These are phyloP conservation scores for Xylaria sp. DNA, from an alignment of 2,329 filamentous ascomycete genomes.

Conservation along the genomic window DNA sequence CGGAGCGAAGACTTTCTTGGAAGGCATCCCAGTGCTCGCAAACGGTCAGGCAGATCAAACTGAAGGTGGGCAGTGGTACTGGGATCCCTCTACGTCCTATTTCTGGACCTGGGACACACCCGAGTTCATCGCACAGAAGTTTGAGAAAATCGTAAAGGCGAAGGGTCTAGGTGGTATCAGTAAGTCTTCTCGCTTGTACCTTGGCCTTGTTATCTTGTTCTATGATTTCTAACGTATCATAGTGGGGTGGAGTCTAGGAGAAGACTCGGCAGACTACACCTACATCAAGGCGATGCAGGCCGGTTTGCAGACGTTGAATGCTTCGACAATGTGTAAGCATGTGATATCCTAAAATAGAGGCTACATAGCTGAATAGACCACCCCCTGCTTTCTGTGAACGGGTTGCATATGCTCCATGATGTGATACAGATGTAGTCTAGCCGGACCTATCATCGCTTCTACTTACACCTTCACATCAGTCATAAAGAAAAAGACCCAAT, in stretches of 20 bases:
- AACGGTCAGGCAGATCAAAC: conserved; percentile 65
- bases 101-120: conserved; percentile 82
- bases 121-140: conserved; percentile 68
- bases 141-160: conserved; percentile 65
- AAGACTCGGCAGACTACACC: conserved; percentile 24
- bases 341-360: conserved; percentile 5
- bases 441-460: neutral
- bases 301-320: conserved; percentile 21
- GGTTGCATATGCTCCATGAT: conserved; percentile 1
- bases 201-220: neutral
- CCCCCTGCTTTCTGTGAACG: neutral
- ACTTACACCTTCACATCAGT: neutral
- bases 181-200: conserved; percentile 34
- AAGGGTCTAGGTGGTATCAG: conserved; percentile 72
- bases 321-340: neutral
- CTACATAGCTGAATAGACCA: conserved; percentile 1
- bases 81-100: conserved; percentile 65
- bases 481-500: neutral
- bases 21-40: conserved; percentile 37
- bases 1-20: conserved; percentile 64
- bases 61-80: conserved; percentile 74
- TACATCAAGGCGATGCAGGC: conserved; percentile 35
- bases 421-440: conserved; percentile 10
- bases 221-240: conserved; percentile 20
- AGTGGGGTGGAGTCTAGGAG: conserved; percentile 36